Percentiles rank a stretch among this genome's conserved stretches.
Evolutionary conservation across 2,329 filamentous ascomycete species (phyloP).

Genomic region (Colletotrichum australisinense): DNA sequence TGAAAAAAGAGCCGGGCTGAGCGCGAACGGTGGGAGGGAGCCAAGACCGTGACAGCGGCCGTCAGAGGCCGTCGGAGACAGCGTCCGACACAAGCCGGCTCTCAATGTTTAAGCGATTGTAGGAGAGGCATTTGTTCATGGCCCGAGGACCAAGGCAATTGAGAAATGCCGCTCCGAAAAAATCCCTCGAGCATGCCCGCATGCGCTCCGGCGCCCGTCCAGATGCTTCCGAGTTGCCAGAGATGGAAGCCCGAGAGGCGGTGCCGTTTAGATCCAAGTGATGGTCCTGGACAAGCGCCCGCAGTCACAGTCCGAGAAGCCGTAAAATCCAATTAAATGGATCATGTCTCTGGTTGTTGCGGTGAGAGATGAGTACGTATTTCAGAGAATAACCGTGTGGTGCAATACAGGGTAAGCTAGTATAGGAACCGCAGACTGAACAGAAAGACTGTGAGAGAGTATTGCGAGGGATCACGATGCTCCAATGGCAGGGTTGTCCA

Average conservation of each 20-base stretch:
- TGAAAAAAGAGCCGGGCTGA: background rate
- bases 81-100: background rate
- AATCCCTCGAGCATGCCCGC: conserved; percentile 22
- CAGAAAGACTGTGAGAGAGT: background rate
- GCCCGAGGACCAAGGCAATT: background rate
- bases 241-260: conserved; percentile 25
- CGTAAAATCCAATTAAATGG: conserved; percentile 32
- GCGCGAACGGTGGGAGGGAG: conserved; percentile 28
- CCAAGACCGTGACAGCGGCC: conserved; percentile 28
- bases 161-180: background rate
- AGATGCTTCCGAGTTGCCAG: conserved; percentile 17
- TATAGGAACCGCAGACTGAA: background rate
- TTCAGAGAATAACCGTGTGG: background rate
- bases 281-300: conserved; percentile 15
- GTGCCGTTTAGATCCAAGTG: background rate
- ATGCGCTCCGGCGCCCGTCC: conserved; percentile 22
- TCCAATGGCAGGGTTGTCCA: conserved; percentile 26
- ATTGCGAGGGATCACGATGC: conserved; percentile 9
- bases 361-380: conserved; percentile 24
- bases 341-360: conserved; percentile 25
- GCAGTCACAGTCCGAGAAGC: conserved; percentile 17
- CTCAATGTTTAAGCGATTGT: background rate
- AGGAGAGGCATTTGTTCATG: background rate
- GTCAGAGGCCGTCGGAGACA: conserved; percentile 9
- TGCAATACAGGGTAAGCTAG: background rate